phyloP scores from a whole-genome alignment of 306 rosid species.

The Albizia julibrissin region DNA sequence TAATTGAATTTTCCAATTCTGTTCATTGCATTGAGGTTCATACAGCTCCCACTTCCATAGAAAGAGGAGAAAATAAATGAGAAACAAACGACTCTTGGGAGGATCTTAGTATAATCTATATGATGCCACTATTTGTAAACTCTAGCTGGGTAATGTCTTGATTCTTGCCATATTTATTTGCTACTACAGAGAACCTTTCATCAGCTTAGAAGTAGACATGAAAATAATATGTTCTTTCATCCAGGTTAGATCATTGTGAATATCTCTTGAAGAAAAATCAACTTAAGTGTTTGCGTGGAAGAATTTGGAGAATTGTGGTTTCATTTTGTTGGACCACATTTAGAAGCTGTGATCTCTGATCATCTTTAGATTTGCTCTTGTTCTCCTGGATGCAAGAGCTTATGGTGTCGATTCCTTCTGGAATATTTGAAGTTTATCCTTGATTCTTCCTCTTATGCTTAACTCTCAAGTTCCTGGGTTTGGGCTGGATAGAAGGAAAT shows the following conservation, averaged over 20 bases:
- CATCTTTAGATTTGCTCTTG: not conserved
- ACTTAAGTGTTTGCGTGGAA: not conserved
- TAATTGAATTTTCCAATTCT: not conserved
- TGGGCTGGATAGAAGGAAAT: not conserved
- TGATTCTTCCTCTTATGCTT: not conserved
- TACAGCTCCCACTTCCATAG: not conserved
- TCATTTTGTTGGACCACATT: not conserved
- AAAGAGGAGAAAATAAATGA: not conserved
- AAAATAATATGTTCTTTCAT: not conserved
- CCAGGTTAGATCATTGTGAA: not conserved
- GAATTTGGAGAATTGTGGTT: not conserved
- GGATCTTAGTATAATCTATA: not conserved
- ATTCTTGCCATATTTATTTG: not conserved
- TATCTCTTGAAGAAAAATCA: not conserved
- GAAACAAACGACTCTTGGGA: not conserved
- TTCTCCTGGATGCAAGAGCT: not conserved
- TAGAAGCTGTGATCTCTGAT: conserved; percentile 3
- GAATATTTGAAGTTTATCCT: not conserved
- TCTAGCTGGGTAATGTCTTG: not conserved
- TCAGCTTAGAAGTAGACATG: not conserved
- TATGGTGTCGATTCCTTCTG: not conserved
- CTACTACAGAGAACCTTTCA: not conserved
- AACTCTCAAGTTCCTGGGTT: not conserved
- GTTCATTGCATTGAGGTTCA: not conserved
- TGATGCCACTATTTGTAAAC: not conserved